Conservation (phyloP, 768 basidiomycete genomes). For the Pholiota molesta region DNA sequence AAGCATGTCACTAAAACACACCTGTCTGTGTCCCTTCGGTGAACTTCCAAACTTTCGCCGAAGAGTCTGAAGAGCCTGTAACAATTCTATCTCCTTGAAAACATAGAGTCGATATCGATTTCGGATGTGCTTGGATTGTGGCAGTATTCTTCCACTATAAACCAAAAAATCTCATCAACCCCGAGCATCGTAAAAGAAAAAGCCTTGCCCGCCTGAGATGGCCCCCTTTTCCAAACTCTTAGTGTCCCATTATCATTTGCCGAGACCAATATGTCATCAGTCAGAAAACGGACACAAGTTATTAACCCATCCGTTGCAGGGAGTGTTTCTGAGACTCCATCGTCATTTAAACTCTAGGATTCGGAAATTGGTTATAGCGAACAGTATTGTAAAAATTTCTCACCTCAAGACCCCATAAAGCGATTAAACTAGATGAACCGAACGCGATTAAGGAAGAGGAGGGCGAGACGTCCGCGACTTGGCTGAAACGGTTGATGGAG, state of each 20-base stretch:
- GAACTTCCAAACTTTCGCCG: slow-evolving; percentile 75
- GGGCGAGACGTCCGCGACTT: slow-evolving; percentile 49
- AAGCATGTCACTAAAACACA: slow-evolving; percentile 12
- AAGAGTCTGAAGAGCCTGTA: slow-evolving; percentile 84
- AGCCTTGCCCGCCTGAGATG: slow-evolving; percentile 40
- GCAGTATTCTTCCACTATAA: slow-evolving; percentile 58
- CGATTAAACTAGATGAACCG: slow-evolving; percentile 48
- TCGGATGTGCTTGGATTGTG: slow-evolving; percentile 61
- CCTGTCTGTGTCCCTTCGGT: slow-evolving; percentile 31
- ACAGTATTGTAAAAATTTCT: slow-evolving; percentile 14
- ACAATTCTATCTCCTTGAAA: slow-evolving; percentile 52
- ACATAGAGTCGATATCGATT: slow-evolving; percentile 71
- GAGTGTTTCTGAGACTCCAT: slow-evolving; percentile 69
- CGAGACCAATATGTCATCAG: slow-evolving; percentile 55
- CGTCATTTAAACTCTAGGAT: slow-evolving; percentile 47
- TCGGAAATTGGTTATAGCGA: slow-evolving; percentile 7
- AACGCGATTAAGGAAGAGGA: slow-evolving; percentile 45
- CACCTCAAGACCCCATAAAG: slow-evolving; percentile 48
- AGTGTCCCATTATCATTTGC: slow-evolving; percentile 79
- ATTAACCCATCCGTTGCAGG: slow-evolving; percentile 75
- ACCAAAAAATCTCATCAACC: slow-evolving; percentile 21
- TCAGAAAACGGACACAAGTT: slow-evolving; percentile 75
- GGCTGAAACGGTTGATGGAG: slow-evolving; percentile 48
- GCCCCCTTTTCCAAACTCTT: slow-evolving; percentile 59
- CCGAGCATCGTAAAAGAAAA: slow-evolving; percentile 17